Percentiles rank a stretch among this genome's conserved stretches.
These are phyloP conservation scores for Suillus hirtellus DNA, from an alignment of 768 basidiomycete species.

Conservation along the genomic window DNA sequence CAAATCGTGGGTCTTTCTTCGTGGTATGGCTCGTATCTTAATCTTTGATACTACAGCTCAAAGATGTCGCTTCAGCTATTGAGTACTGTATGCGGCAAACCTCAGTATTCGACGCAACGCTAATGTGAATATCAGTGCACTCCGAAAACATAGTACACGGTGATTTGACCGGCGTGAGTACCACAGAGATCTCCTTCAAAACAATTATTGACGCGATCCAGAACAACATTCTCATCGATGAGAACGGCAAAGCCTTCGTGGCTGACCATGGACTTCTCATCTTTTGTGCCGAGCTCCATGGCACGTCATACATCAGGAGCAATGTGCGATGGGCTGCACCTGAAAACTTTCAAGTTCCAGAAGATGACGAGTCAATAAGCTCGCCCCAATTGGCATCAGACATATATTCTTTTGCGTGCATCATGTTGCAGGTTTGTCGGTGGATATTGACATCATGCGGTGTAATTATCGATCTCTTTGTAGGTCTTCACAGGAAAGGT, in stretches of 20 bases:
- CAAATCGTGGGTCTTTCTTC: conserved; percentile 17
- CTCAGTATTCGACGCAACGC: neutral
- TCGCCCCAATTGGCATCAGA: conserved; percentile 17
- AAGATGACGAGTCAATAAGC: neutral
- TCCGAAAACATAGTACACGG: conserved; percentile 28
- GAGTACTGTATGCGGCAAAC: neutral
- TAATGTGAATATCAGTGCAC: neutral
- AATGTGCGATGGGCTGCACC: conserved; percentile 14
- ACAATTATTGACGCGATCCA: neutral
- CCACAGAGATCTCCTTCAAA: neutral
- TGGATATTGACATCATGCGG: conserved; percentile 19
- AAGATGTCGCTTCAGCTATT: conserved; percentile 8
- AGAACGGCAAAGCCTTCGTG: neutral
- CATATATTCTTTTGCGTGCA: conserved; percentile 37
- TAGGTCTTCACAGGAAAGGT: conserved; percentile 11
- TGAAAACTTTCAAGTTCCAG: conserved; percentile 10
- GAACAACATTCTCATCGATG: conserved; percentile 10
- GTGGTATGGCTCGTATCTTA: neutral
- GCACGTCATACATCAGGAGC: conserved; percentile 22
- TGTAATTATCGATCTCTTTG: neutral
- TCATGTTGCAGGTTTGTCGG: conserved; percentile 32
- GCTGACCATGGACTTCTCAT: conserved; percentile 46
- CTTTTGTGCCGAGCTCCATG: conserved; percentile 36
- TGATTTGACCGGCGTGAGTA: conserved; percentile 33
- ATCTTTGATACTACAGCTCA: neutral